Conservation (phyloP, 2,329 filamentous ascomycete species). For the Exophiala bonariae region DNA sequence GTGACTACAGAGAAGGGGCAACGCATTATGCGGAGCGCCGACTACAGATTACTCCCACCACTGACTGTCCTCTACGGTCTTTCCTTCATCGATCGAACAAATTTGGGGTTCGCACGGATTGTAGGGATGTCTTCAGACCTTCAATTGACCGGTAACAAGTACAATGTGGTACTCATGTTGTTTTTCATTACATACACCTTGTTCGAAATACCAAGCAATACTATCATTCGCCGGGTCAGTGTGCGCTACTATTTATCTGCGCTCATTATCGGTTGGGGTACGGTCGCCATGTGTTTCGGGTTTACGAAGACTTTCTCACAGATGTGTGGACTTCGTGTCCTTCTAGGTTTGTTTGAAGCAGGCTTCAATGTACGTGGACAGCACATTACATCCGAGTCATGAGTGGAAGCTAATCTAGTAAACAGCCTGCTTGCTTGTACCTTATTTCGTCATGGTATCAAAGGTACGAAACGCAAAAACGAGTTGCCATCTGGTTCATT, state of each 20-base stretch:
- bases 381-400: neutral
- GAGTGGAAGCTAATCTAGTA: neutral
- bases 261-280: neutral
- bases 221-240: neutral
- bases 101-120: constrained; percentile 39
- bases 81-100: constrained; percentile 44
- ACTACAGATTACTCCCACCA: neutral
- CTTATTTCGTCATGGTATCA: constrained; percentile 33
- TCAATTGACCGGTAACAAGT: constrained; percentile 27
- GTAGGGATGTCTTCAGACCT: constrained; percentile 38
- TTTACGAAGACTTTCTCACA: neutral
- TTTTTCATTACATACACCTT: constrained; percentile 29
- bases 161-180: constrained; percentile 4
- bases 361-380: neutral
- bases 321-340: neutral
- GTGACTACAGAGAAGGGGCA: neutral
- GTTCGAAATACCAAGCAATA: constrained; percentile 6
- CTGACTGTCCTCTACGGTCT: constrained; percentile 21
- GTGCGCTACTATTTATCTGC: neutral
- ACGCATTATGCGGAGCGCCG: neutral
- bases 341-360: neutral
- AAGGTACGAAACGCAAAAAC: constrained; percentile 35
- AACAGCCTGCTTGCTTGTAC: constrained; percentile 3
- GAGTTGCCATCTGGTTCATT: constrained; percentile 31
- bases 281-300: neutral